Base-by-base conservation (phyloP, 345 rosid species). In the Pistacia vera region DNA sequence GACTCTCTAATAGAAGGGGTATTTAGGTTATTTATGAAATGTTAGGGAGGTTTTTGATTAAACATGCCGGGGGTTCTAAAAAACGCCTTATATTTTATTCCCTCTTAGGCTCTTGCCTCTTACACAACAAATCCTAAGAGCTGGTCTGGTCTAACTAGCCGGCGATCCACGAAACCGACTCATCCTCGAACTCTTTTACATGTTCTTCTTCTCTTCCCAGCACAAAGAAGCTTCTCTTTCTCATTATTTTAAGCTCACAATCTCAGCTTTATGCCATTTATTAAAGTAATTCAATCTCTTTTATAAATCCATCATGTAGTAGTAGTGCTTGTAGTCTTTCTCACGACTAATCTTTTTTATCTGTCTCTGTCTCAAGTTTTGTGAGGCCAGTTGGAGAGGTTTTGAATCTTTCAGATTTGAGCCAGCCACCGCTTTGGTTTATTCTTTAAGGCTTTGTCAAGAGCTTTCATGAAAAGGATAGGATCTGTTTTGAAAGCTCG, bases 321-420 rank as follows among this genome's bases (percentile, higher is more conserved):
- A 64, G 74, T 78, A 72, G 90, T 85, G 86, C 86, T 83, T 13
- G 74, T 69, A 76, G 82, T 77, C 65, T 75, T 80, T 80, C 76
- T 84, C 85, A 77, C 88, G 83, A 87, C 86, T 77, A 68, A 79
- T 87, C 87, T 28, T 33, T 66, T 77, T 66, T 76, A 61, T n/a
- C n/a, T n/a, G n/a, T 74, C 70, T 49, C 80, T 74, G 0, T 66
- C 64, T 28, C 56, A 25, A 11, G 44, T 54, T 68, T 7, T 64
- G 8, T 70, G 6, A 74, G 69, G 52, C 33, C 74, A 68, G 68
- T 76, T 35, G 79, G 68, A 60, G 69, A 28, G 20, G n/a, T 60
- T n/a, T 80, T 71, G 71, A 66, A 71, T 65, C 2, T 13, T 51
- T 79, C 68, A 2, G 67, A 62, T 49, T 62, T 7, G 49, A 61